These are phyloP conservation scores for Mycosphaerella sp. DNA, from an alignment of 2,329 filamentous ascomycete genomes.

Conservation along the genomic window DNA sequence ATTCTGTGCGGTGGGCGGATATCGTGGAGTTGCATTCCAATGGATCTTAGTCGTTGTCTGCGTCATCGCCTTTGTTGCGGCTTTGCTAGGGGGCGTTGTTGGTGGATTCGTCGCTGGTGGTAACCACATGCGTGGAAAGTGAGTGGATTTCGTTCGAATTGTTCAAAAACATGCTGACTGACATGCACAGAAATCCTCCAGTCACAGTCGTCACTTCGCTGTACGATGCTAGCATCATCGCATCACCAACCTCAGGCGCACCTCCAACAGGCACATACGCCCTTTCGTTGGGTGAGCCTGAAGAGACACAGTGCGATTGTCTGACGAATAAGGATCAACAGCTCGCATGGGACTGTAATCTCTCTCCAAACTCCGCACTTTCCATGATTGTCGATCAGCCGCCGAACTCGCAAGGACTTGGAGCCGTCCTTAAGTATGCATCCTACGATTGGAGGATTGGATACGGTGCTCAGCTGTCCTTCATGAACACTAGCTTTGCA, in stretches of 20 bases:
- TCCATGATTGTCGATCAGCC: constrained; percentile 27
- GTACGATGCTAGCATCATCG: constrained; percentile 38
- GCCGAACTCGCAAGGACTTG: constrained; percentile 19
- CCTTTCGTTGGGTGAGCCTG: constrained; percentile 49
- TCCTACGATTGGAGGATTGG: constrained; percentile 35
- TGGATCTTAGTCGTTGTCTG: constrained; percentile 28
- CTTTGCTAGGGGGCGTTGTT: constrained; percentile 32
- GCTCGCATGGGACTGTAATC: constrained; percentile 58
- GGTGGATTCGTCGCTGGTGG: constrained; percentile 31
- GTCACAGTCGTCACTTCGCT: constrained; percentile 26
- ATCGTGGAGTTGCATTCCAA: constrained; percentile 31
- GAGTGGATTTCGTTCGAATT: constrained; percentile 9
- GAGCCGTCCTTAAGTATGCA: constrained; percentile 30
- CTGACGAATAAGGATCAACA: constrained; percentile 50
- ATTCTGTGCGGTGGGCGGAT: constrained; percentile 20
- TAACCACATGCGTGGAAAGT: constrained; percentile 22
- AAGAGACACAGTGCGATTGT: constrained; percentile 50
- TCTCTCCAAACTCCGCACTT: constrained; percentile 33
- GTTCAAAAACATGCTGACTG: constrained; percentile 8
- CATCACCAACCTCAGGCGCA: constrained; percentile 47
- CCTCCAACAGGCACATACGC: constrained; percentile 52
- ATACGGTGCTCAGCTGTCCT: constrained; percentile 53
- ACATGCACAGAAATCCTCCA: constrained; percentile 10
- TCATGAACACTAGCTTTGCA: constrained; percentile 40
- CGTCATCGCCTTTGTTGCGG: constrained; percentile 30